Base-by-base conservation (phyloP, 306 rosid species). In the Glycine latifolia region DNA sequence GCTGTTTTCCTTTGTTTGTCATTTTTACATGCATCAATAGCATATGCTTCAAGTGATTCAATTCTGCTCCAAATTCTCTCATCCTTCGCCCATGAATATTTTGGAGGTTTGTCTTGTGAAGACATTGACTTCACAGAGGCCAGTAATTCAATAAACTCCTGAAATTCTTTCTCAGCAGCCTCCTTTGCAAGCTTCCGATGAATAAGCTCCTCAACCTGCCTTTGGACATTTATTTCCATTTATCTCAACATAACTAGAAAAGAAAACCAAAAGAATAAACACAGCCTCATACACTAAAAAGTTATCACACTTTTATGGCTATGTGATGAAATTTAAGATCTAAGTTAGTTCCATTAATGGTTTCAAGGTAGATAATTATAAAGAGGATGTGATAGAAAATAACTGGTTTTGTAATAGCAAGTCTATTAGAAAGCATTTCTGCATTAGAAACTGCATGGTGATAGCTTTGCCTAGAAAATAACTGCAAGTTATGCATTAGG, bases 131-230 rank as follows among this genome's bases (percentile, higher is more conserved):
- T 93, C 3, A 91, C 97, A 70, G 97, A 89, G 86, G 85, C 75
- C 79, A 96, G 82, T 69, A 93, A 85, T 67, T 87, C 79, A 60
- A 89, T 84, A 85, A 93, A 92, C 77, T 91, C 92, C 80, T 82
- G 68, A 47, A 89, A 84, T 80, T 93, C 98, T 86, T 91, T 91
- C 88, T 92, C 95, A 82, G 98, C 91, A 8, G 89, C 94, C 78
- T 93, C 97, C 88, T 87, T 96, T 78, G 87, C 91, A 53, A 86
- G 82, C 91, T 93, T 96, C 89, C 85, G 87, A 26, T 78, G 91
- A 70, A 84, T 83, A 76, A 93, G 97, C 82, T 96, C 97, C 83
- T 93, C 94, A 53, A 93, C 99, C 99, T 96, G 75, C 82, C 85
- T 79, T 46, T 16, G 16, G 67, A 84, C 13, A 71, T 46, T 65